phyloP scores from a whole-genome alignment of 2,329 filamentous ascomycete genomes.

The Karstenula rhodostoma region DNA sequence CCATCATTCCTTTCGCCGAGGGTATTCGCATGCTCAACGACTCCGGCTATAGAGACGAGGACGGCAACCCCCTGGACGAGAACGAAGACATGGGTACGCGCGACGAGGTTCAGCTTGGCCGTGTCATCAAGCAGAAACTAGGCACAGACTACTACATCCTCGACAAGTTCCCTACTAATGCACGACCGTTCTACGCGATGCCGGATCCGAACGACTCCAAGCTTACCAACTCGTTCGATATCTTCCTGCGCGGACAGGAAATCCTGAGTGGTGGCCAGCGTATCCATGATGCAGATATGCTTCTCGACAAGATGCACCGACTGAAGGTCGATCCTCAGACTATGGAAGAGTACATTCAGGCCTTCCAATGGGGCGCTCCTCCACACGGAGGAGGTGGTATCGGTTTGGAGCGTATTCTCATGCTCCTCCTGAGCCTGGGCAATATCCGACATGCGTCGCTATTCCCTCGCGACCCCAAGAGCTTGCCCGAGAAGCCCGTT shows the following conservation, averaged over 20 bases:
- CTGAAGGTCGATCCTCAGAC: slow-evolving; percentile 78
- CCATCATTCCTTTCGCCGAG: slow-evolving; percentile 80
- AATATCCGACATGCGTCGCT: slow-evolving; percentile 89
- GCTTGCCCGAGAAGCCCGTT: slow-evolving; percentile 73
- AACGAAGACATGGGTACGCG: slow-evolving; percentile 84
- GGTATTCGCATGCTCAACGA: slow-evolving; percentile 82
- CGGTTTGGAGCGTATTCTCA: slow-evolving; percentile 86
- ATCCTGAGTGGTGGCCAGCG: slow-evolving; percentile 92
- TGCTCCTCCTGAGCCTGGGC: slow-evolving; percentile 83
- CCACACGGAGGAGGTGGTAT: slow-evolving; percentile 92
- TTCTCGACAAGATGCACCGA: slow-evolving; percentile 79
- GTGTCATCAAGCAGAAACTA: slow-evolving; percentile 85
- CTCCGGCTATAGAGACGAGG: slow-evolving; percentile 78
- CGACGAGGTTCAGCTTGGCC: slow-evolving; percentile 85
- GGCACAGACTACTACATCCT: slow-evolving; percentile 92
- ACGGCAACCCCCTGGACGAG: slow-evolving; percentile 73
- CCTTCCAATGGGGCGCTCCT: slow-evolving; percentile 86
- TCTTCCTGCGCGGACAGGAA: slow-evolving; percentile 92
- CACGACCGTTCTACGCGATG: slow-evolving; percentile 92
- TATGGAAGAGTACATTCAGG: slow-evolving; percentile 90
- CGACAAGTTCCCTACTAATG: slow-evolving; percentile 87
- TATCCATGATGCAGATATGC: slow-evolving; percentile 79
- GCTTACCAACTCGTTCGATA: slow-evolving; percentile 92
- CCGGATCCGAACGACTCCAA: slow-evolving; percentile 75
- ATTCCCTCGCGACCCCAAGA: slow-evolving; percentile 89